A percentile compares a stretch with the other conserved stretches of the same genome.
These are phyloP conservation scores for Sporisorium graminicola DNA, from an alignment of 1,284 basidiomycete genomes.

Conservation along the genomic window DNA sequence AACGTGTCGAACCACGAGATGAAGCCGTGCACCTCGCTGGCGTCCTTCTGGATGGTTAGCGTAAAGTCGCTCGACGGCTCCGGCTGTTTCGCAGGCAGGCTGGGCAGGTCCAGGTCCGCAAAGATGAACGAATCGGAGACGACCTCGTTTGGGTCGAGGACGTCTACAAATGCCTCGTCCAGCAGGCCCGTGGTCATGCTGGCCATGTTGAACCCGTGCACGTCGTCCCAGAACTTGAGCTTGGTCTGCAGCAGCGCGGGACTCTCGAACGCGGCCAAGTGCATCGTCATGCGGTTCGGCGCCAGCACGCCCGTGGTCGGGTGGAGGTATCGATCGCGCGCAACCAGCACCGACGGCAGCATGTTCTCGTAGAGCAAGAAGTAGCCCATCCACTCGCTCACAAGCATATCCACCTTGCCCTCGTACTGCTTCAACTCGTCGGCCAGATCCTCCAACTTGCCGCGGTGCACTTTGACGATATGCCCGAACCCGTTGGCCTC, in stretches of 20 bases:
- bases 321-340: slow-evolving; percentile 86
- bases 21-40: slow-evolving; percentile 58
- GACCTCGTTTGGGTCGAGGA: slow-evolving; percentile 49
- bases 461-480: slow-evolving; percentile 82
- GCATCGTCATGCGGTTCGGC: slow-evolving; percentile 88
- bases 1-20: slow-evolving; percentile 69
- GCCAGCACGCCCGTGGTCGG: slow-evolving; percentile 81
- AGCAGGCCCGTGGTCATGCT: slow-evolving; percentile 62
- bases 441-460: slow-evolving; percentile 87
- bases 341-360: slow-evolving; percentile 91
- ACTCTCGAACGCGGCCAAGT: slow-evolving; percentile 83
- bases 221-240: slow-evolving; percentile 88
- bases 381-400: slow-evolving; percentile 93
- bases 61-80: slow-evolving; percentile 54
- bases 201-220: slow-evolving; percentile 77
- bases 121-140: slow-evolving; percentile 50
- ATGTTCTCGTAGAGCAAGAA: slow-evolving; percentile 88
- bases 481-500: slow-evolving; percentile 82
- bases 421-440: slow-evolving; percentile 77
- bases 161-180: slow-evolving; percentile 66
- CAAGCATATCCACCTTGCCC: slow-evolving; percentile 86
- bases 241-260: slow-evolving; percentile 82
- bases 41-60: slow-evolving; percentile 19
- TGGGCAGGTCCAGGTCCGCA: slow-evolving; percentile 62
- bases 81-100: slow-evolving; percentile 67